Evolutionary conservation across 129 eudicot species (phyloP), one percentile per base, ranked within the genome.

Genomic region (Helichrysum umbraculigerum): DNA sequence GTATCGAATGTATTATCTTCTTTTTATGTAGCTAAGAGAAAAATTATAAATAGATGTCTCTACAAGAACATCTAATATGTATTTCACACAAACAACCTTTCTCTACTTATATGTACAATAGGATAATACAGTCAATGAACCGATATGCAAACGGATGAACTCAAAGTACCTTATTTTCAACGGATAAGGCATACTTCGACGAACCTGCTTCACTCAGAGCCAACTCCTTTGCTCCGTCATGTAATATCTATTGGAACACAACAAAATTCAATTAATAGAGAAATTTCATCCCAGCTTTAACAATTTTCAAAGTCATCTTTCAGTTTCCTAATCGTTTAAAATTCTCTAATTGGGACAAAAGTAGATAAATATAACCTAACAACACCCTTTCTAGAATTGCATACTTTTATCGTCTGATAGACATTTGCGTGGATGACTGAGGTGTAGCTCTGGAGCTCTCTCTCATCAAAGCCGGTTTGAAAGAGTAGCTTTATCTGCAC

Each of bases 341-440:
- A 41, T 73, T 67, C 66, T 29, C 29, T 70, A 66, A 56, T 65
- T 61, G 30, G 66, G 19, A 66, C 19, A 35, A 70, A 79, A 80
- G 56, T 68, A 76, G 81, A 83, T 72, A 59, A 84, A 81, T 79
- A 89, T 73, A 85, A 86, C 86, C 80, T 73, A 80, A 83, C 90
- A 88, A 88, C 88, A 88, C 86, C 93, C 85, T 86, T 90, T 88
- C 89, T 85, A 83, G 86, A 82, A 82, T 81, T 84, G 86, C 98
- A 75, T 94, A 94, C 98, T 88, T 94, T 91, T 90, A 94, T 91
- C 78, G 96, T 91, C 90, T 94, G 97, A 84, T 87, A 94, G 63
- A 94, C 96, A 84, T 94, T 91, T 72, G 98, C 97, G 75, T 94
- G 93, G 81, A 94, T 87, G 89, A 94, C 97, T 32, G 97, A 80